Conservation (phyloP, 2,329 filamentous ascomycete species). For the Colletotrichum musae region DNA sequence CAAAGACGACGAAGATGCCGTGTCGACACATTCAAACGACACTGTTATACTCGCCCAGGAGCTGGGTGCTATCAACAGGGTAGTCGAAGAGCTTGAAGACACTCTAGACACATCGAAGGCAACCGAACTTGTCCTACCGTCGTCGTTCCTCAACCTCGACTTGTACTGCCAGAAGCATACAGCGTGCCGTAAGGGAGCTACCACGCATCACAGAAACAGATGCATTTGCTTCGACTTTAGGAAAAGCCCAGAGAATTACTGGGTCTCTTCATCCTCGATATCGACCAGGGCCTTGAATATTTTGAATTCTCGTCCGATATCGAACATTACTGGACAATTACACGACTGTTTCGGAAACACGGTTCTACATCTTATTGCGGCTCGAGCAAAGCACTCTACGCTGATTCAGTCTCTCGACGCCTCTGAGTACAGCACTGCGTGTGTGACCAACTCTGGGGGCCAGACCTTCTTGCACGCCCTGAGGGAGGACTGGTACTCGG, state of each 20-base stretch:
- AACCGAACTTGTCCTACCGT: neutral
- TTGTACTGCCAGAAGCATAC: neutral
- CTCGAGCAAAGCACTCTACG: neutral
- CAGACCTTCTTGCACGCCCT: neutral
- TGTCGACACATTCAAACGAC: neutral
- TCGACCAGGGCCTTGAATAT: neutral
- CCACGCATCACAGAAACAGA: neutral
- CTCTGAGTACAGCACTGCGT: neutral
- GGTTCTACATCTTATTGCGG: neutral
- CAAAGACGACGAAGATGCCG: neutral
- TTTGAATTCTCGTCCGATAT: neutral
- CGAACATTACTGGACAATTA: too few species aligned
- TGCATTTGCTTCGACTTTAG: neutral
- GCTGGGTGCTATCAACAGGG: neutral
- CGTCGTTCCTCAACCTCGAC: neutral
- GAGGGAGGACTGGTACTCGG: neutral
- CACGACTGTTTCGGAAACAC: constrained; percentile 1
- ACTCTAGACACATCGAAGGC: neutral
- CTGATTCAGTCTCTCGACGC: neutral
- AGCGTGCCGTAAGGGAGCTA: neutral
- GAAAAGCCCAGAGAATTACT: neutral
- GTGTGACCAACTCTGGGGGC: neutral
- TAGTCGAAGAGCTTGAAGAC: neutral
- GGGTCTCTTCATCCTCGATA: neutral
- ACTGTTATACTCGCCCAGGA: neutral